These are phyloP conservation scores for Scytalidium sp. DNA, from an alignment of 2,329 filamentous ascomycete genomes.

Conservation along the genomic window DNA sequence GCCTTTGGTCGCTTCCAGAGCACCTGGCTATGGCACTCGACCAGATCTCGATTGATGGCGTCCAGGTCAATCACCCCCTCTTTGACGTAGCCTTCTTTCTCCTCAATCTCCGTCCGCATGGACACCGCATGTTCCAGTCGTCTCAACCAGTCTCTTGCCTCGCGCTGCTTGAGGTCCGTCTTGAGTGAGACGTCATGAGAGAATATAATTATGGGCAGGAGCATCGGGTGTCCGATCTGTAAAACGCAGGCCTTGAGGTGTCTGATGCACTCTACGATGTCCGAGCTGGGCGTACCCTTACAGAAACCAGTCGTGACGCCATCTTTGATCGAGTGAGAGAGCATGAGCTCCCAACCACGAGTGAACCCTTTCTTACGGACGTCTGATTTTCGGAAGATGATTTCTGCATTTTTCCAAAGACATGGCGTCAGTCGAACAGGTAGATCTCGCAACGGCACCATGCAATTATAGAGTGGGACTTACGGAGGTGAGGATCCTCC, in stretches of 20 bases:
- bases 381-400: constrained; percentile 63
- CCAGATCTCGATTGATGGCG: constrained; percentile 57
- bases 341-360: constrained; percentile 62
- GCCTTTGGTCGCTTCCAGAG: constrained; percentile 64
- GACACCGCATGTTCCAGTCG: constrained; percentile 60
- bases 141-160: constrained; percentile 60
- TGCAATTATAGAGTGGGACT: constrained; percentile 18
- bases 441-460: too few species aligned
- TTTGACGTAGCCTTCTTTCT: constrained; percentile 47
- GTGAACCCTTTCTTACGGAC: constrained; percentile 63
- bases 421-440: neutral
- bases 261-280: constrained; percentile 47
- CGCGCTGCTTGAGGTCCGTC: constrained; percentile 60
- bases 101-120: constrained; percentile 43
- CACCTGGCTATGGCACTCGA: constrained; percentile 62
- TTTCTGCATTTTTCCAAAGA: constrained; percentile 37
- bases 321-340: constrained; percentile 54
- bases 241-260: constrained; percentile 49
- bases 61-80: constrained; percentile 52
- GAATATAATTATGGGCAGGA: constrained; percentile 59
- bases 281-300: constrained; percentile 58
- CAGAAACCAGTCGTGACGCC: constrained; percentile 58
- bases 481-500: constrained; percentile 55
- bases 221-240: constrained; percentile 56
- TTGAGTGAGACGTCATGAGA: constrained; percentile 53